A percentile compares a stretch with the other conserved stretches of the same genome.
These are phyloP conservation scores for Rhypophila decipiens DNA, from an alignment of 495 filamentous ascomycete species.

Conservation along the genomic window DNA sequence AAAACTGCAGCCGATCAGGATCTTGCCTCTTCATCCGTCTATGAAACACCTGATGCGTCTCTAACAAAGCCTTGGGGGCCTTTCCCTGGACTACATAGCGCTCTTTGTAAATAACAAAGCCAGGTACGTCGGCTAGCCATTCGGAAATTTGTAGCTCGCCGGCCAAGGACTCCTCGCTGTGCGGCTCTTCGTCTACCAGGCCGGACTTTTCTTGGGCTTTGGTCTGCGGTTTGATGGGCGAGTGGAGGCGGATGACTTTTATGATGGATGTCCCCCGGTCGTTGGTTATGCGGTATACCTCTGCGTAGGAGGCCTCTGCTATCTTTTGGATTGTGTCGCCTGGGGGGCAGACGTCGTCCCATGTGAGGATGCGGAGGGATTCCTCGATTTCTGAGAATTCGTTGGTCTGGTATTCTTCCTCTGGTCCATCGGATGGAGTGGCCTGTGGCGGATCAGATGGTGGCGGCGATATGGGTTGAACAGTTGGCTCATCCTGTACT, in stretches of 20 bases:
- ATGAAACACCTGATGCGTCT: constrained; percentile 59
- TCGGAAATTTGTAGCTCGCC: constrained; percentile 70
- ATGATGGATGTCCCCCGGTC: constrained; percentile 43
- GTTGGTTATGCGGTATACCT: constrained; percentile 58
- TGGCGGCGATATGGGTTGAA: no score
- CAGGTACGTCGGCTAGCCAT: constrained; percentile 68
- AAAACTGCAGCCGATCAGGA: constrained; percentile 55
- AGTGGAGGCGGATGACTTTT: constrained; percentile 45
- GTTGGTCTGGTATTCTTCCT: no score
- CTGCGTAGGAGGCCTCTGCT: constrained; percentile 62
- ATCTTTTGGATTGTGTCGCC: constrained; percentile 53
- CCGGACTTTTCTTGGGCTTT: constrained; percentile 40
- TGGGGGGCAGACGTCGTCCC: constrained; percentile 44
- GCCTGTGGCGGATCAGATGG: no score
- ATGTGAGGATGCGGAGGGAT: constrained; percentile 33
- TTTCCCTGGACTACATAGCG: constrained; percentile 67
- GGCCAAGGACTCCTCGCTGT: constrained; percentile 31
- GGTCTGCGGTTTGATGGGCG: constrained; percentile 40
- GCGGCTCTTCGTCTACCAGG: constrained; percentile 43
- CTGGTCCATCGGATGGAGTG: no score
- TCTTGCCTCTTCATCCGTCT: constrained; percentile 52
- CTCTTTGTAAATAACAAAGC: constrained; percentile 87
- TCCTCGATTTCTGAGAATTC: no score
- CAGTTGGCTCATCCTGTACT: no score
- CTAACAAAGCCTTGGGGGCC: constrained; percentile 54